phyloP scores from a whole-genome alignment of 116 monocot genomes.

The Phalaenopsis hybrid region DNA sequence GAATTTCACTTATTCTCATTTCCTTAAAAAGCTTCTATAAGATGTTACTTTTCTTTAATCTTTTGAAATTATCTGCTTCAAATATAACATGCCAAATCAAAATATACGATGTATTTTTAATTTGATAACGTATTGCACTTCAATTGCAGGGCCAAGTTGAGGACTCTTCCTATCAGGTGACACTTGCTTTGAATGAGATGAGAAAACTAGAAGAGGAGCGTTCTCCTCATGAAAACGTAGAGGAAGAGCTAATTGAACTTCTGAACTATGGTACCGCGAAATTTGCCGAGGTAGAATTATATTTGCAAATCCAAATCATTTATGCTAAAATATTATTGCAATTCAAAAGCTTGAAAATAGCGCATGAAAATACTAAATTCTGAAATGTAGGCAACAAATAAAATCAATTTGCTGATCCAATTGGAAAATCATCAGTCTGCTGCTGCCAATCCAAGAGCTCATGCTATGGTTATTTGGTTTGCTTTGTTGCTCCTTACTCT shows the following conservation, averaged over 20 bases:
- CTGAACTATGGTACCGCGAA: neutral
- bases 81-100: too few relatives aligned
- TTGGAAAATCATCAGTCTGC: neutral
- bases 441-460: constrained; percentile 36
- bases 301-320: neutral
- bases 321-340: neutral
- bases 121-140: too few relatives aligned
- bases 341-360: too few relatives aligned
- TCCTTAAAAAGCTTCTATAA: too few relatives aligned
- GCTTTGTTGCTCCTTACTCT: neutral
- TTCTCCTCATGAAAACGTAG: constrained; percentile 18
- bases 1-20: too few relatives aligned
- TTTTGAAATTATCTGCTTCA: too few relatives aligned
- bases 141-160: too few relatives aligned
- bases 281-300: neutral
- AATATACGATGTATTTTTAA: too few relatives aligned
- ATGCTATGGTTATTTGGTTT: constrained; percentile 23
- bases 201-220: constrained; percentile 25
- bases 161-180: too few relatives aligned
- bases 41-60: too few relatives aligned
- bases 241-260: constrained; percentile 21
- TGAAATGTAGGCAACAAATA: neutral
- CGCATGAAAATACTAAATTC: too few relatives aligned
- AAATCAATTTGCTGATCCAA: neutral
- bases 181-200: neutral